Base-by-base conservation (phyloP, 2,329 filamentous ascomycete species). In the Cladosporium sphaerospermum region DNA sequence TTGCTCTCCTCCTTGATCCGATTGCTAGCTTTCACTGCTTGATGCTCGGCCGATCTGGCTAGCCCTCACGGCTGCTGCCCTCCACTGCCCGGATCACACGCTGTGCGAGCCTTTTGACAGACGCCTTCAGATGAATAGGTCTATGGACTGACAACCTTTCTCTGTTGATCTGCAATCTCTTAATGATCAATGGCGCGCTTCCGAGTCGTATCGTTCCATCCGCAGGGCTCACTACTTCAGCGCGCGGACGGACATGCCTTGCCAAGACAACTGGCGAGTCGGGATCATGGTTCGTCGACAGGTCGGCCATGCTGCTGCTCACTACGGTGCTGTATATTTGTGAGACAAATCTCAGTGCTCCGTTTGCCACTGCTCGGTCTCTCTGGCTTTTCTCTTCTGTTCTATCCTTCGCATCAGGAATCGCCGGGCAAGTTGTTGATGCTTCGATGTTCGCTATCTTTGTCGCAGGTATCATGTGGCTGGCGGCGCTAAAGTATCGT, bases 401-500 rank as follows among this genome's bases (percentile, higher is more conserved):
- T 42, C 19, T 31, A 11, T 41, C 23, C 28, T 40, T 23, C 6
- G 11, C 14, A n/a, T 39, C 9, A 9, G 18, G 9, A n/a, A 11
- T 13, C 9, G 18, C 10, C 16, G 45, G 34, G 11, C 7, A 9
- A 7, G 7, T 28, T 5, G 4, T 7, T 28, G 7, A 28, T 5
- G 23, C 23, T 7, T 28, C 23, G 4, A 28, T 28, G 23, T 5
- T 28, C 23, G 23, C 23, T 28, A 7, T 5, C 7, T 28, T 11
- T 9, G 40, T 3, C 11, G 13, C 9, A 31, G 14, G 19, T 4
- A 6, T 14, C 4, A 43, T 36, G 3, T 49, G 41, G 41, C 56
- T 56, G 2, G 49, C 42, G 9, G 55, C 57, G 40, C 57, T 57
- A 47, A 57, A 55, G 46, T 57, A 59, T 2, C 53, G 48, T 37